phyloP scores from a whole-genome alignment of 148 eudicot species.

The Rhododendron ovatum region DNA sequence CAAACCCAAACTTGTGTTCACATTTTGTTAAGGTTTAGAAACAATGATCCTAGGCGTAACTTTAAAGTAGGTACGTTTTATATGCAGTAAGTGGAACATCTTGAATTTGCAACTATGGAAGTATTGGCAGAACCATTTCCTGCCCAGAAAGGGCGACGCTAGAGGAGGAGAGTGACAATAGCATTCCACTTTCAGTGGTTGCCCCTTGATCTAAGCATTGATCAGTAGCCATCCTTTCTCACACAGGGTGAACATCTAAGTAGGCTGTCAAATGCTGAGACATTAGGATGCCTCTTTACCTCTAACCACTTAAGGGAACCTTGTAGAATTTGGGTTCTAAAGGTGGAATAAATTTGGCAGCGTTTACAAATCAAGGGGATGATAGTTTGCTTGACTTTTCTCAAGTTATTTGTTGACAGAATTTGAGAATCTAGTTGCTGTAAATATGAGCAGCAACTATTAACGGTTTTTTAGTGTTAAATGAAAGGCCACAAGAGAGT shows the following conservation, averaged over 20 bases:
- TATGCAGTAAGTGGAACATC: neutral
- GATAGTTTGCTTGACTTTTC: neutral
- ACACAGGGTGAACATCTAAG: neutral
- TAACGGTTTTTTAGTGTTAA: neutral
- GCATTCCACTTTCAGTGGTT: too few relatives aligned
- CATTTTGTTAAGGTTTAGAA: too few relatives aligned
- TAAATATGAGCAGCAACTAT: neutral
- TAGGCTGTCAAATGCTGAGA: neutral
- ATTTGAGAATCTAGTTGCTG: neutral
- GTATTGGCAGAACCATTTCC: neutral
- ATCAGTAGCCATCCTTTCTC: neutral
- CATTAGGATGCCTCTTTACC: neutral
- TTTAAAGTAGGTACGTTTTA: too few relatives aligned
- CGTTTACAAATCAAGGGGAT: neutral
- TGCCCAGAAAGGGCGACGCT: too few relatives aligned
- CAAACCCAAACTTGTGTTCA: too few relatives aligned
- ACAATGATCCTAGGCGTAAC: too few relatives aligned
- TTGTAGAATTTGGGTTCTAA: neutral
- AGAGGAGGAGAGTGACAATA: too few relatives aligned
- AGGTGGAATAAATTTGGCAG: neutral
- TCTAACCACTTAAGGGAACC: neutral
- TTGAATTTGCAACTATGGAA: neutral
- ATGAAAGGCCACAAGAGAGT: neutral
- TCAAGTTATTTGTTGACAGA: neutral
- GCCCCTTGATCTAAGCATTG: neutral